Base-by-base conservation (phyloP, 495 filamentous ascomycete species). In the Aspergillus olivimuriae region DNA sequence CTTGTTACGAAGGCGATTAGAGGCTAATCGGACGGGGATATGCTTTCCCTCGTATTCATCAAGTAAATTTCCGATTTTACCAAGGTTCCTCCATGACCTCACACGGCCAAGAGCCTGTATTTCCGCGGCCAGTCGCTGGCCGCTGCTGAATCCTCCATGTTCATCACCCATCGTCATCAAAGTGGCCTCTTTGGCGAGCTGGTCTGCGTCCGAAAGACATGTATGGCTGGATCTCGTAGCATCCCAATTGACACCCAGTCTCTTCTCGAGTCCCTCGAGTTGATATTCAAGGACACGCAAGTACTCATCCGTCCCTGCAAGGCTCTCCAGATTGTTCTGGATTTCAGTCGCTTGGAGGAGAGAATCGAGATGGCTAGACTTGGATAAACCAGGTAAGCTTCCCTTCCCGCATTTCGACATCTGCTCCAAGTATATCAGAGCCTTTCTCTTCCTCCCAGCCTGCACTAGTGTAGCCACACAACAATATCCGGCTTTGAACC, bases 81-180 rank as follows among this genome's bases (percentile, higher is more conserved):
- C 47, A 10, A 68, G 48, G 12, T 63, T 51, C 2, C 40, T 22
- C 18, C 21, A 28, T 10, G 60, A 69, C 17, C 54, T 61, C 11
- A 66, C 68, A 31, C 54, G 60, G n/a, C 66, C 64, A 31, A 52
- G 48, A 6, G 47, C 46, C 22, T 46, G 22, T 10, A 72, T 56
- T 16, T 62, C 55, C 1, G 58, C 38, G 34, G 58, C 46, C 20
- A 72, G 46, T 19, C 63, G 60, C 12, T 46, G 35, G 16, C 21
- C 41, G 34, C 61, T 57, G 12, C 51, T 55, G 33, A 60, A 64
- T 20, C 57, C 60, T 31, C 41, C 21, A 22, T 41, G 46, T 14
- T 64, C 53, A 2, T 51, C 58, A 39, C 64, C 57, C 0, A 64
- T 52, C 2, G 54, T 57, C n/a, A n/a, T 11, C 63, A 14, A 1